These are phyloP conservation scores for Medicago arabica DNA, from an alignment of 306 rosid species.

Conservation along the genomic window DNA sequence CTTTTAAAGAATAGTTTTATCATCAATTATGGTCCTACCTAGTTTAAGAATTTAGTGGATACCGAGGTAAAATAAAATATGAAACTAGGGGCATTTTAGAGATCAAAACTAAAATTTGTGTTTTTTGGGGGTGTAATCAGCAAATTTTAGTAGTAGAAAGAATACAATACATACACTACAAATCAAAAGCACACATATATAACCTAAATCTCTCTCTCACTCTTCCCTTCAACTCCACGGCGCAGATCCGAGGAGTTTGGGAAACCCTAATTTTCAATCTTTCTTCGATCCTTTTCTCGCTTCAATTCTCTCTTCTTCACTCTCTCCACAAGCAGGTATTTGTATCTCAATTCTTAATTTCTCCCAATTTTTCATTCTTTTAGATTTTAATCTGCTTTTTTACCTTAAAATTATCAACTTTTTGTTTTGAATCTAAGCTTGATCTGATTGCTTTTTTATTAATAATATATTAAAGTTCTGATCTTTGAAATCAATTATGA, in stretches of 20 bases:
- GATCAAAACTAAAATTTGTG: no score
- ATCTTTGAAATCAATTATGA: background rate
- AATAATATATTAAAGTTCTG: background rate
- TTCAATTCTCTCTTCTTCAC: background rate
- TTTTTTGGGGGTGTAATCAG: no score
- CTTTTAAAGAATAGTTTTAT: no score
- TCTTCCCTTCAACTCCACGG: conserved; percentile 82
- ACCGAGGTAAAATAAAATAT: no score
- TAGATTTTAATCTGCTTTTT: background rate
- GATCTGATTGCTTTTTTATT: conserved; percentile 6
- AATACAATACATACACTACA: background rate
- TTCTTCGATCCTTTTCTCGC: background rate
- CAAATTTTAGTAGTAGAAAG: background rate
- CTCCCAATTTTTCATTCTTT: background rate
- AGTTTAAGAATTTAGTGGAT: no score
- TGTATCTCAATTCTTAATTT: background rate
- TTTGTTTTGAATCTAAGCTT: conserved; percentile 29
- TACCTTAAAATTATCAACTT: background rate
- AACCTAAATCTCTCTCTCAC: conserved; percentile 30
- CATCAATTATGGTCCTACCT: no score
- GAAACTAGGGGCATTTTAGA: no score
- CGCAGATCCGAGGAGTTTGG: conserved; percentile 97
- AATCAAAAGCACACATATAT: background rate
- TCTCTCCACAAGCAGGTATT: conserved; percentile 41
- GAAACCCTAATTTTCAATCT: conserved; percentile 58